Base-by-base conservation (phyloP, 768 basidiomycete species). In the Lactifluus rugatus region DNA sequence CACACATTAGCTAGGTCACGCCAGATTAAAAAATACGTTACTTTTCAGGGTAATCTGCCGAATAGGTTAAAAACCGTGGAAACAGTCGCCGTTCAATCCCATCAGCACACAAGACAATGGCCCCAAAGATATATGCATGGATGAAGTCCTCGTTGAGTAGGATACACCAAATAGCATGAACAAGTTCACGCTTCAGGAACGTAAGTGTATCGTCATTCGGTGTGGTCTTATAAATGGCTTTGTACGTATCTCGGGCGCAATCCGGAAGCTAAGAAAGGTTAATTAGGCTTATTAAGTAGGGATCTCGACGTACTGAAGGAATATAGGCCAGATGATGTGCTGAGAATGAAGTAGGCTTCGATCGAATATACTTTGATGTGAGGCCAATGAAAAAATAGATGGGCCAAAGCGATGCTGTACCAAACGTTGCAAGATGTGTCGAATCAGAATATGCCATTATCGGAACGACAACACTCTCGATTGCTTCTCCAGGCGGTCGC, bases 11-110 rank as follows among this genome's bases (percentile, higher is more conserved):
- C 1, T 5, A 45, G 13, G 25, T 23, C 11, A 1, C 1, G 13
- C 3, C 31, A 31, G n/a, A 31, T 31, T 31, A 11, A 25, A 11
- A 36, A 48, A 36, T 13, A 28, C 37, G 11, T 31, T 7, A 73
- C 74, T 73, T 74, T 36, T 74, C 70, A 0, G 70, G 71, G 57
- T 73, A 73, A 54, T 73, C 69, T 0, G 69, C 72, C 0, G 69
- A 68, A 46, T 71, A 70, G 2, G 65, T 63, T 44, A 71, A 65
- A 34, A 73, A 49, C 0, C 66, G 59, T 10, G 66, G 66, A 50
- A 61, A 72, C 1, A 71, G 1, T 2, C 62, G 54, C 14, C 70
- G 32, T 8, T 5, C 11, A 2, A 72, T 47, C 0, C 70, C 68
- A 48, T 73, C 71, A 5, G 23, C 32, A 49, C 63, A 73, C 3